Evolutionary conservation across 75 land plant species (phyloP).

Genomic region (Chamaecyparis obtusa): DNA sequence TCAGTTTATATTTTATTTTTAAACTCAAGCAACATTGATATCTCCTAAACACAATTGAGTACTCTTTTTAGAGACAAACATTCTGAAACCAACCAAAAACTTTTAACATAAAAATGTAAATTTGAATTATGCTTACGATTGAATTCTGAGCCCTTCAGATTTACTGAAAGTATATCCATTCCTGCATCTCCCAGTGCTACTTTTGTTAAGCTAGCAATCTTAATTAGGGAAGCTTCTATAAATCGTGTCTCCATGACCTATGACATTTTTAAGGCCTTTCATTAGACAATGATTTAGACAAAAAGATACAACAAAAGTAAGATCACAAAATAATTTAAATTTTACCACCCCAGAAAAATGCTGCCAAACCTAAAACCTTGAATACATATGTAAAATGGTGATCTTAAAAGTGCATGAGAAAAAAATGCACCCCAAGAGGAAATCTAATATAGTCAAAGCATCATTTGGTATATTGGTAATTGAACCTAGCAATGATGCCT

Average conservation of each 20-base stretch:
- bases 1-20: too few species aligned
- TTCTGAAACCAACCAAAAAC: not conserved
- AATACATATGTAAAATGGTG: not conserved
- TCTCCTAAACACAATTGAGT: not conserved
- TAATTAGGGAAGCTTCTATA: constrained; percentile 39
- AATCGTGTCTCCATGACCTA: constrained; percentile 46
- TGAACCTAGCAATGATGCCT: not conserved
- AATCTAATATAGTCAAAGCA: not conserved
- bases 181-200: constrained; percentile 53
- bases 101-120: not conserved
- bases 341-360: not conserved
- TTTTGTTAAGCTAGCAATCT: constrained; percentile 43
- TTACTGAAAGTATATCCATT: constrained; percentile 46
- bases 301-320: not conserved
- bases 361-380: not conserved
- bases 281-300: not conserved
- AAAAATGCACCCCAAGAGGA: not conserved
- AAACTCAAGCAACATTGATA: not conserved
- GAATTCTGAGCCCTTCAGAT: constrained; percentile 45
- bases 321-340: not conserved
- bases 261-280: not conserved
- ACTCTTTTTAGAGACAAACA: too few species aligned
- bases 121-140: constrained; percentile 29
- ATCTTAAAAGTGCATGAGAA: not conserved
- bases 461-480: not conserved